These are phyloP conservation scores for Porpolomopsis calyptriformis DNA, from an alignment of 768 basidiomycete species.

Conservation along the genomic window DNA sequence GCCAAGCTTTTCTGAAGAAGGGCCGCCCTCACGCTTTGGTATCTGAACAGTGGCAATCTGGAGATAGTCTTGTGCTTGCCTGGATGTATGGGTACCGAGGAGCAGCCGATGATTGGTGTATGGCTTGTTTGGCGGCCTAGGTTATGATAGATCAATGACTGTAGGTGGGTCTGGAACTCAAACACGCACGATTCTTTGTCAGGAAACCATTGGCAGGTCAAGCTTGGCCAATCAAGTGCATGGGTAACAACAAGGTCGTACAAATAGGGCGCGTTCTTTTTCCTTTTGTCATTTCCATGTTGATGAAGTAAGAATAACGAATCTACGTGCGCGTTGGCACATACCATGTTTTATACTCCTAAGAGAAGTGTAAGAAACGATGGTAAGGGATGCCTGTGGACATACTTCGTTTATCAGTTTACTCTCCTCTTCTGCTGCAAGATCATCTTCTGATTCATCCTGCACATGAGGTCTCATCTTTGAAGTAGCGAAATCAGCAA, in stretches of 20 bases:
- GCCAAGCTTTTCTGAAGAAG: slow-evolving; percentile 68
- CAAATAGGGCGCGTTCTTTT: slow-evolving; percentile 94
- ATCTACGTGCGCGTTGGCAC: slow-evolving; percentile 10
- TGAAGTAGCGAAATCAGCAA: neutral
- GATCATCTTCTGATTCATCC: slow-evolving; percentile 72
- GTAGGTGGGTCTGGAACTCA: neutral
- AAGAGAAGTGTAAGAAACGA: slow-evolving; percentile 1
- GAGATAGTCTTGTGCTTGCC: slow-evolving; percentile 86
- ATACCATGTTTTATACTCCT: slow-evolving; percentile 91
- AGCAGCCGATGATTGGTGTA: slow-evolving; percentile 91
- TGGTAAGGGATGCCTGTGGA: slow-evolving; percentile 14
- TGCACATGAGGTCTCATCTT: slow-evolving; percentile 37
- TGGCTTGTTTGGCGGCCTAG: slow-evolving; percentile 83
- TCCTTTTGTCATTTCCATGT: slow-evolving; percentile 39
- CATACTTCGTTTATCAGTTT: slow-evolving; percentile 79
- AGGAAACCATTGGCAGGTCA: slow-evolving; percentile 99
- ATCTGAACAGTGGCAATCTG: slow-evolving; percentile 93
- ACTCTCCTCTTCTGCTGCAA: slow-evolving; percentile 77
- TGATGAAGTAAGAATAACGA: neutral
- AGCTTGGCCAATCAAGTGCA: slow-evolving; percentile 93
- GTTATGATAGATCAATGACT: neutral
- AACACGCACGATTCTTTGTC: slow-evolving; percentile 80
- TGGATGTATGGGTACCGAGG: slow-evolving; percentile 95
- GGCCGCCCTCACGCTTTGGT: slow-evolving; percentile 67
- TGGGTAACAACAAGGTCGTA: slow-evolving; percentile 98